Base-by-base conservation (phyloP, 306 rosid genomes). In the Styphnolobium japonicum region DNA sequence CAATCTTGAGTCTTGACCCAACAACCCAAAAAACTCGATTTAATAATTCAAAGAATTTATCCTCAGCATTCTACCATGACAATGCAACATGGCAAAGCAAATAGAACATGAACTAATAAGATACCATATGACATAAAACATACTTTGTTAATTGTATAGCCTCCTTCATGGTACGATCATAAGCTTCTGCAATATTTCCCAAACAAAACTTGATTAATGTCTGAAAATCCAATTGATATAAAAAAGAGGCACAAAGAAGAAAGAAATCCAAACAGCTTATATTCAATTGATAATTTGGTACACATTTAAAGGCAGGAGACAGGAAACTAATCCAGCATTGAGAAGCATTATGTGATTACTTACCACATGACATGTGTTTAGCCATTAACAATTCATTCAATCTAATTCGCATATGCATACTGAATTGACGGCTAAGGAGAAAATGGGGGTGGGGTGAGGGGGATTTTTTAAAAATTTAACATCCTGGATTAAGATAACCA, bases 131-230 rank as follows among this genome's bases (percentile, higher is more conserved):
- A 48, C 66, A 33, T 23, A 58, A 33, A 62, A 64, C 95, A 83
- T 85, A 93, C 97, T 81, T 86, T 23, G 90, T 83, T 66, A 83
- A 23, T 80, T 82, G 81, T 82, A 91, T 89, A 29, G 97, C 97
- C 81, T 93, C 92, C 77, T 83, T 80, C 39, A 93, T 93, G 18
- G 88, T 81, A 67, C 87, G 90, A 73, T 93, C 93, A 57, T 93
- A 93, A 53, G 86, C 94, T 71, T 93, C 97, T 93, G 96, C 89
- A 67, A 29, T 12, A 78, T 80, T 42, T 72, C 72, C 76, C 60
- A 57, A 73, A 75, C 33, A 43, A 72, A 84, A 48, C 69, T 23
- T 42, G 40, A 51, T 79, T 61, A 67, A 80, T 60, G 45, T 36
- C 65, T 60, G 12, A 29, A 69, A 56, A 42, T 33, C 29, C 16